Percentiles rank a stretch among this genome's conserved stretches.
Conservation (phyloP, 75 land plant species). For the Cryptomeria japonica region DNA sequence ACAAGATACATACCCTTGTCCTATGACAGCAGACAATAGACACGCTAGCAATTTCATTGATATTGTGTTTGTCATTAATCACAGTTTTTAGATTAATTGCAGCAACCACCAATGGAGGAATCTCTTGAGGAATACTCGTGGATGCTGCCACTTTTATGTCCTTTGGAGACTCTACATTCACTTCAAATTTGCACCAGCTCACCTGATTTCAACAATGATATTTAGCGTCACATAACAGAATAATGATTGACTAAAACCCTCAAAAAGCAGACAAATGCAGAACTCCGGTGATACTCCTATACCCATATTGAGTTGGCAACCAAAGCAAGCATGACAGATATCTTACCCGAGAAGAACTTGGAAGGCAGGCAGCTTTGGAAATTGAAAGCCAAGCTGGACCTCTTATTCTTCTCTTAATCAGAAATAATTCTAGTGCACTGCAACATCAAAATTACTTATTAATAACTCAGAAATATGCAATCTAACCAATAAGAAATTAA, state of each 20-base stretch:
- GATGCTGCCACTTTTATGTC: conserved; percentile 50
- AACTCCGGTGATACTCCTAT: neutral
- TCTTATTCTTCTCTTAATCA: conserved; percentile 82
- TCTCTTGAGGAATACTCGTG: conserved; percentile 46
- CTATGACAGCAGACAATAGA: conserved; percentile 81
- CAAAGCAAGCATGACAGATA: neutral
- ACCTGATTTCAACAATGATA: conserved; percentile 43
- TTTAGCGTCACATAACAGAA: neutral
- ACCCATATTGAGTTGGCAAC: neutral
- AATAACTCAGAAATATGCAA: neutral
- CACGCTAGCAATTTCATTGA: conserved; percentile 89
- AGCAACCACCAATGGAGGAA: conserved; percentile 82
- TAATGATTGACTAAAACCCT: neutral
- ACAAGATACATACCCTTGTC: conserved; percentile 66
- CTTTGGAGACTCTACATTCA: conserved; percentile 73
- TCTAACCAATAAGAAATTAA: neutral
- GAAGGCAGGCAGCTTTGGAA: conserved; percentile 55
- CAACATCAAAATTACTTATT: neutral
- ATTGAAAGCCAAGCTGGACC: conserved; percentile 96
- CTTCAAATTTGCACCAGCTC: conserved; percentile 99
- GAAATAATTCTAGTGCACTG: conserved; percentile 91
- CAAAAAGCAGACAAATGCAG: neutral
- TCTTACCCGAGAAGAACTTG: conserved; percentile 69
- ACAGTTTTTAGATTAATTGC: conserved; percentile 86
- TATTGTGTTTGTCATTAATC: conserved; percentile 76